phyloP scores from a whole-genome alignment of 106 monocot species.

The Dactylorhiza incarnata region DNA sequence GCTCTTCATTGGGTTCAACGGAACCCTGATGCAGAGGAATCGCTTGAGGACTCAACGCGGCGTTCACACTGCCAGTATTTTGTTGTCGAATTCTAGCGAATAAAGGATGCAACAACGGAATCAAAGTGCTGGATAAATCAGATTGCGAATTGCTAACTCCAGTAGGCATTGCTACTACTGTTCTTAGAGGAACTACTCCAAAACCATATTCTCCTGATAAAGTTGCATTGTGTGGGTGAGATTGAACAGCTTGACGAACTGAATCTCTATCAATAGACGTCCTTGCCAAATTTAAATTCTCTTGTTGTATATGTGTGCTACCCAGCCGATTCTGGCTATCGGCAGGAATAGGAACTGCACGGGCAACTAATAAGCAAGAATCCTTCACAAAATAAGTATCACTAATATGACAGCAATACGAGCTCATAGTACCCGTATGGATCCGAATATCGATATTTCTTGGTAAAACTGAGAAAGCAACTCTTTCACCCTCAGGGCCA shows the following conservation, averaged over 20 bases:
- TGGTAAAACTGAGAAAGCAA: conserved; percentile 39
- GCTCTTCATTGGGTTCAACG: conserved; percentile 16
- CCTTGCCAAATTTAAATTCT: conserved; percentile 28
- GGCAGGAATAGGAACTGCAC: conserved; percentile 26
- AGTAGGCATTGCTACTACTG: conserved; percentile 65
- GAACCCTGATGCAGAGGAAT: conserved; percentile 4
- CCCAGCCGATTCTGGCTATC: conserved; percentile 20
- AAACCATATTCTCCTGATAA: conserved; percentile 46
- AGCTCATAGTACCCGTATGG: conserved; percentile 46
- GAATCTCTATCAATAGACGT: conserved; percentile 21
- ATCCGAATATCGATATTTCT: conserved; percentile 83
- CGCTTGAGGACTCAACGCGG: conserved; percentile 27
- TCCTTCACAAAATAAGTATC: background rate
- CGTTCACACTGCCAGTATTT: conserved; percentile 18
- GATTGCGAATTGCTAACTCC: conserved; percentile 31
- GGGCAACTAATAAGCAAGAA: conserved; percentile 27
- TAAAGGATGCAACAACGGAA: conserved; percentile 45
- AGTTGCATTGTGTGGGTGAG: conserved; percentile 17
- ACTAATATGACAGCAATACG: background rate
- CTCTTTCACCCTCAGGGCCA: conserved; percentile 20
- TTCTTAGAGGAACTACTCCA: conserved; percentile 55
- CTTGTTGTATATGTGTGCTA: conserved; percentile 26
- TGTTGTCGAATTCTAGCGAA: conserved; percentile 46
- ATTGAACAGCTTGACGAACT: conserved; percentile 24
- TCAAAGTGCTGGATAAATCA: conserved; percentile 31